phyloP scores from a whole-genome alignment of 306 rosid species.

The Cajanus cajan region DNA sequence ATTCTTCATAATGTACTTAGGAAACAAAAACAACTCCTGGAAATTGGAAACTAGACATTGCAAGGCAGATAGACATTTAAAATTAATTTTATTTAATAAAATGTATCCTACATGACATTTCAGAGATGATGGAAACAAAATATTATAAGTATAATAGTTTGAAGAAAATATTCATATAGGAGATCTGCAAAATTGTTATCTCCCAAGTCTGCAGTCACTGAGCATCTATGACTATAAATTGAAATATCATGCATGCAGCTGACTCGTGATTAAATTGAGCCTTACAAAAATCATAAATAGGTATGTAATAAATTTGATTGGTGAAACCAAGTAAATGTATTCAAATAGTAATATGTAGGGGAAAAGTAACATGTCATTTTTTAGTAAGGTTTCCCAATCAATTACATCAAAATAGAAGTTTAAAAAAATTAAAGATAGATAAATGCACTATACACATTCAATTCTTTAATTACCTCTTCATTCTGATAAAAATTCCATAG shows the following conservation, averaged over 20 bases:
- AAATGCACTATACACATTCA: too few species aligned
- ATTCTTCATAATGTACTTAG: slow-evolving; percentile 5
- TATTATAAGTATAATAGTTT: not conserved
- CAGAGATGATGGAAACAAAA: not conserved
- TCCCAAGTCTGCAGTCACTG: not conserved
- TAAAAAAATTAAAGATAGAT: too few species aligned
- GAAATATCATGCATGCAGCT: not conserved
- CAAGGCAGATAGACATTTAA: slow-evolving; percentile 11
- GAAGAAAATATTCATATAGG: not conserved
- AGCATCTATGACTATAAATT: slow-evolving; percentile 4
- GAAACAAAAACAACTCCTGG: not conserved
- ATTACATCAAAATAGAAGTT: too few species aligned
- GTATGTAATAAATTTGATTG: not conserved
- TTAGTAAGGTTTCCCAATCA: too few species aligned
- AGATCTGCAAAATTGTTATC: not conserved
- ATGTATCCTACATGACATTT: not conserved
- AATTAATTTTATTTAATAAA: not conserved
- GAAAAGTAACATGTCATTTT: not conserved
- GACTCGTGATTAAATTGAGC: not conserved
- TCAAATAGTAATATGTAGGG: not conserved
- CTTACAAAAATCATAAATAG: not conserved
- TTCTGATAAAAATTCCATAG: slow-evolving; percentile 65
- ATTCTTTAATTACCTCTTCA: slow-evolving; percentile 53
- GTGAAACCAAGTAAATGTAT: slow-evolving; percentile 5
- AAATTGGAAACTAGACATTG: not conserved